These are phyloP conservation scores for Syncephalastrum racemosum DNA, from an alignment of 371 early-diverging fungal species.

Conservation along the genomic window DNA sequence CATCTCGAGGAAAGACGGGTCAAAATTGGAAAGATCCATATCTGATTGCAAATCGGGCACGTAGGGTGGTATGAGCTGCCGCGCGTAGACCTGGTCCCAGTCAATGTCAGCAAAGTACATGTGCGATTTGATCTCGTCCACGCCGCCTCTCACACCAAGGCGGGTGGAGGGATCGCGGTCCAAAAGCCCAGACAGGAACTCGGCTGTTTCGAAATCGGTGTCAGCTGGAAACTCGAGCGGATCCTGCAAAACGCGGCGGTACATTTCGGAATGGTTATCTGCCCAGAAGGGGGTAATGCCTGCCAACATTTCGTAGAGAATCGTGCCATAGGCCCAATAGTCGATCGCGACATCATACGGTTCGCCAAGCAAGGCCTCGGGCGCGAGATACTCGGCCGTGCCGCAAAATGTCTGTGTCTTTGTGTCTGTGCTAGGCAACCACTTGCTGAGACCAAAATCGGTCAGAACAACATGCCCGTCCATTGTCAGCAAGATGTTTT, in stretches of 20 bases:
- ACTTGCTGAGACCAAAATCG: constrained; percentile 91
- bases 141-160: constrained; percentile 58
- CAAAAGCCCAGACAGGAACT: constrained; percentile 61
- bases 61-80: constrained; percentile 55
- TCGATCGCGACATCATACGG: constrained; percentile 91
- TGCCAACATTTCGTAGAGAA: constrained; percentile 84
- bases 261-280: constrained; percentile 82
- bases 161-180: constrained; percentile 70
- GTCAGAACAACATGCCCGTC: constrained; percentile 86
- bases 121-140: constrained; percentile 66
- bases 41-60: constrained; percentile 53
- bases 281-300: constrained; percentile 86
- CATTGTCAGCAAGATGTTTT: constrained; percentile 81
- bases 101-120: constrained; percentile 66
- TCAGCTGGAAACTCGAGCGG: constrained; percentile 74
- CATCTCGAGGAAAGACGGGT: constrained; percentile 58
- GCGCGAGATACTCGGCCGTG: constrained; percentile 91
- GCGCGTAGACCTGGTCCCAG: constrained; percentile 69
- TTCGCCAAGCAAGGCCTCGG: constrained; percentile 84
- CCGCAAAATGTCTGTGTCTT: constrained; percentile 94
- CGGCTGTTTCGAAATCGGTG: constrained; percentile 60
- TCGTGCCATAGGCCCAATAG: constrained; percentile 96
- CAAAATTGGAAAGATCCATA: constrained; percentile 68
- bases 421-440: constrained; percentile 25
- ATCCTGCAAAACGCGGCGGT: constrained; percentile 76